Conservation (phyloP, 179 eudicot genomes). For the Patellifolia procumbens region DNA sequence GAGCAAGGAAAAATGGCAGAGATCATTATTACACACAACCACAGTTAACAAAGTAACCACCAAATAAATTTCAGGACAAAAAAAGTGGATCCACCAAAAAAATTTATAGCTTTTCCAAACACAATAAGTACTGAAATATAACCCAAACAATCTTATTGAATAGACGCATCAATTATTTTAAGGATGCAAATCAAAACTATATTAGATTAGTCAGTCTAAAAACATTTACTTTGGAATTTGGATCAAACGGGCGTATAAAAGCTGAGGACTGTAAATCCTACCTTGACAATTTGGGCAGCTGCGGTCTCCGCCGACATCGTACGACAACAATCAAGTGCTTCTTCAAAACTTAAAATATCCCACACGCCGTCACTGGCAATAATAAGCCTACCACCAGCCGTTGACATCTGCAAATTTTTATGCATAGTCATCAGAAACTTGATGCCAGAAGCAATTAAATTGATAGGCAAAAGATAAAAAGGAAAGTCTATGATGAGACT, state of each 20-base stretch:
- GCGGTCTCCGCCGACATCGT: slow-evolving; percentile 87
- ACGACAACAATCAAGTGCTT: slow-evolving; percentile 80
- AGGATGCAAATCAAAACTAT: neutral
- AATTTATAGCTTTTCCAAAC: neutral
- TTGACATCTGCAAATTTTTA: slow-evolving; percentile 63
- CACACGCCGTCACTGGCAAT: slow-evolving; percentile 96
- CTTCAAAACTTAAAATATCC: slow-evolving; percentile 90
- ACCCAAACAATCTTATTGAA: neutral
- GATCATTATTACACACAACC: neutral
- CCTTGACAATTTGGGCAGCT: slow-evolving; percentile 84
- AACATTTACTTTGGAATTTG: neutral
- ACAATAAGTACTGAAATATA: too few relatives aligned
- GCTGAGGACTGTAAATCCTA: slow-evolving; percentile 29
- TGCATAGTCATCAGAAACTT: slow-evolving; percentile 6
- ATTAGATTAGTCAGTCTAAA: neutral
- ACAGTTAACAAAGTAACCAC: neutral
- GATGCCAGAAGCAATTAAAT: neutral
- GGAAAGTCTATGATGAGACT: neutral
- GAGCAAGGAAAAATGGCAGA: neutral
- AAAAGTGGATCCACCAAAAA: too few relatives aligned
- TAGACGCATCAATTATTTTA: neutral
- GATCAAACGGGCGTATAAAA: neutral
- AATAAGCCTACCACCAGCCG: slow-evolving; percentile 85
- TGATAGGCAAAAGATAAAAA: neutral
- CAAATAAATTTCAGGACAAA: neutral